Evolutionary conservation across 2,329 filamentous ascomycete species (phyloP).

Genomic region (Aspergillus terreus): DNA sequence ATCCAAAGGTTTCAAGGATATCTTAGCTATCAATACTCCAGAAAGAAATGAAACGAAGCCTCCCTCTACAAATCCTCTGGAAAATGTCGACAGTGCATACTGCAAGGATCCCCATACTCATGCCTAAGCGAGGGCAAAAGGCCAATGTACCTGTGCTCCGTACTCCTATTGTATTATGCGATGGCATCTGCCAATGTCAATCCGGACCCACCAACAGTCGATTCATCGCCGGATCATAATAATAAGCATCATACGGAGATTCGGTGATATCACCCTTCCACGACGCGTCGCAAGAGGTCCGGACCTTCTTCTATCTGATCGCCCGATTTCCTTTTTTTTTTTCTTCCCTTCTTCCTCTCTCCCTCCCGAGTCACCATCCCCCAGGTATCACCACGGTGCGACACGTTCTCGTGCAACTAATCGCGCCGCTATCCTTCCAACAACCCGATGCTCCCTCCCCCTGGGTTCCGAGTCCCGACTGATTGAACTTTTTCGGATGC

Average conservation of each 20-base stretch:
- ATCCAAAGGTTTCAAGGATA: no score
- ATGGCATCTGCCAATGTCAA: neutral
- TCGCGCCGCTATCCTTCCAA: neutral
- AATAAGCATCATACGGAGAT: neutral
- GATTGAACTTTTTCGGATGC: neutral
- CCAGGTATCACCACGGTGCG: neutral
- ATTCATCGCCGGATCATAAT: constrained; percentile 2
- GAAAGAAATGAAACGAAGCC: no score
- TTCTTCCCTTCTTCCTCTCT: neutral
- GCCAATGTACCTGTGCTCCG: no score
- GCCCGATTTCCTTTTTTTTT: neutral
- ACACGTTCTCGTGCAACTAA: neutral
- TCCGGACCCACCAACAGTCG: constrained; percentile 1
- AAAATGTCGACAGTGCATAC: no score
- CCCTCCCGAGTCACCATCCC: neutral
- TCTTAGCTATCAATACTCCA: no score
- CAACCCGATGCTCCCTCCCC: neutral
- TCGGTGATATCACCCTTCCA: neutral
- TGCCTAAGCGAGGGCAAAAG: neutral
- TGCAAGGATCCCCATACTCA: neutral
- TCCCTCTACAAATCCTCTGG: no score
- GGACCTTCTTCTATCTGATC: neutral
- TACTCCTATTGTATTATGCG: no score
- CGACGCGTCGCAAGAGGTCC: neutral
- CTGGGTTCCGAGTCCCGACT: neutral